phyloP scores from a whole-genome alignment of 2,329 filamentous ascomycete species.

The Penicillium sp. region DNA sequence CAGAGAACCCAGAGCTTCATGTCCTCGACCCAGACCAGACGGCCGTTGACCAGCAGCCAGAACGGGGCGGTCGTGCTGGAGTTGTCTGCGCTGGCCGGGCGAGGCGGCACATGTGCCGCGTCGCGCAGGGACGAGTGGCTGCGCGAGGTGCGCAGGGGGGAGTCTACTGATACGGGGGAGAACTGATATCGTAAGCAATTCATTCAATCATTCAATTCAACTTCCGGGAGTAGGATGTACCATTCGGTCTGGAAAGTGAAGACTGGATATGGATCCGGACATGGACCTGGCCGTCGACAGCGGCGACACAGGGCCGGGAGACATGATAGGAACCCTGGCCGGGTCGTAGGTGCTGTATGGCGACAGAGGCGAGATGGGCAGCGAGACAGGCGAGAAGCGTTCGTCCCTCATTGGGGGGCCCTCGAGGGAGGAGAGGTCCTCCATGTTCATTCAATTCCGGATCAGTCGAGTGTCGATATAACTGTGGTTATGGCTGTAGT shows the following conservation, averaged over 20 bases:
- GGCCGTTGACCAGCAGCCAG: conserved; percentile 13
- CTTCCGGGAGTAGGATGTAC: background rate
- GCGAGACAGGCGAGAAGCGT: conserved; percentile 16
- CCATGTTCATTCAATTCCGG: no score
- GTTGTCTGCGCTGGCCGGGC: conserved; percentile 7
- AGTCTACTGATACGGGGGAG: background rate
- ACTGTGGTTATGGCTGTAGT: no score
- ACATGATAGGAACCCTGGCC: background rate
- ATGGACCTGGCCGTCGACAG: background rate
- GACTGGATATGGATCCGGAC: background rate
- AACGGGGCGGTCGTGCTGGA: background rate
- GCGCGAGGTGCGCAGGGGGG: conserved; percentile 5
- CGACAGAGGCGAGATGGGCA: conserved; percentile 4
- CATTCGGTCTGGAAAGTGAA: background rate
- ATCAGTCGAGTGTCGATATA: no score
- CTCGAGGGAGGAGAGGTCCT: conserved; percentile 35
- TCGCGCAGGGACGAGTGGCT: conserved; percentile 9
- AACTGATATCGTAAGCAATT: no score
- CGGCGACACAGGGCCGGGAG: conserved; percentile 5
- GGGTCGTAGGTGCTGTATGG: conserved; percentile 6
- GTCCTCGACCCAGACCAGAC: conserved; percentile 29
- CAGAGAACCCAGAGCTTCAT: conserved; percentile 26
- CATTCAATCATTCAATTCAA: background rate
- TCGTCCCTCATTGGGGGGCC: conserved; percentile 28
- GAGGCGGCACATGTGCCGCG: conserved; percentile 6